These are phyloP conservation scores for Bolboschoenus planiculmis DNA, from an alignment of 176 grass and related monocot genomes.

Conservation along the genomic window DNA sequence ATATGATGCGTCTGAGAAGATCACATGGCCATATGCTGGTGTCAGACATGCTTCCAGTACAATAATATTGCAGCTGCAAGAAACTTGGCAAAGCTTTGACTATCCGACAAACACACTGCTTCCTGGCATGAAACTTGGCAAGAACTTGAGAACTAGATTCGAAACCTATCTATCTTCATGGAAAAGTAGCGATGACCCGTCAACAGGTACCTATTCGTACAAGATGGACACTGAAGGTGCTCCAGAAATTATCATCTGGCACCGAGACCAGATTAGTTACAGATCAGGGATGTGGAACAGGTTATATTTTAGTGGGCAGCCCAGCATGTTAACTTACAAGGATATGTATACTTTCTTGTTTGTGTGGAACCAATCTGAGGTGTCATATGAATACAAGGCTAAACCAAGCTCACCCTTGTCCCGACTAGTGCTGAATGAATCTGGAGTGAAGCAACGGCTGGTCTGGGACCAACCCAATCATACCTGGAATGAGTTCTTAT, in stretches of 20 bases:
- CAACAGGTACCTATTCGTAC: constrained; percentile 25
- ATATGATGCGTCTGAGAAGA: neutral
- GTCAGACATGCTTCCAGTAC: neutral
- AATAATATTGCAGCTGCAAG: constrained; percentile 23
- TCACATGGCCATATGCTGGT: neutral
- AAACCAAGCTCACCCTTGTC: constrained; percentile 18
- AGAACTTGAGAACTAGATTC: constrained; percentile 13
- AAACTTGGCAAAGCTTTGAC: constrained; percentile 60
- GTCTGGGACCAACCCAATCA: constrained; percentile 6
- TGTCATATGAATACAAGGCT: constrained; percentile 28
- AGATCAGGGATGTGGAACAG: constrained; percentile 53
- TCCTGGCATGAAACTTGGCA: constrained; percentile 22
- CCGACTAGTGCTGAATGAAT: constrained; percentile 30
- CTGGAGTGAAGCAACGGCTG: constrained; percentile 36
- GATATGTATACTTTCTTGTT: constrained; percentile 33
- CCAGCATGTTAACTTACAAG: constrained; percentile 39
- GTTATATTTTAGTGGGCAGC: constrained; percentile 36
- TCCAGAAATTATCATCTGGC: constrained; percentile 34
- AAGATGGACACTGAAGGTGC: constrained; percentile 37
- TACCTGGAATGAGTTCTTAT: constrained; percentile 38
- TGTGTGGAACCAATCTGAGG: constrained; percentile 17
- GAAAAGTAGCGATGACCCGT: constrained; percentile 36
- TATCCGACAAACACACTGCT: constrained; percentile 51
- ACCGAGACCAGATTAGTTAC: neutral
- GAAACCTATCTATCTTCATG: constrained; percentile 41